A percentile compares a stretch with the other conserved stretches of the same genome.
Evolutionary conservation across 192 early-diverging fungal species (phyloP).

Genomic region (Backusella tuberculispora): DNA sequence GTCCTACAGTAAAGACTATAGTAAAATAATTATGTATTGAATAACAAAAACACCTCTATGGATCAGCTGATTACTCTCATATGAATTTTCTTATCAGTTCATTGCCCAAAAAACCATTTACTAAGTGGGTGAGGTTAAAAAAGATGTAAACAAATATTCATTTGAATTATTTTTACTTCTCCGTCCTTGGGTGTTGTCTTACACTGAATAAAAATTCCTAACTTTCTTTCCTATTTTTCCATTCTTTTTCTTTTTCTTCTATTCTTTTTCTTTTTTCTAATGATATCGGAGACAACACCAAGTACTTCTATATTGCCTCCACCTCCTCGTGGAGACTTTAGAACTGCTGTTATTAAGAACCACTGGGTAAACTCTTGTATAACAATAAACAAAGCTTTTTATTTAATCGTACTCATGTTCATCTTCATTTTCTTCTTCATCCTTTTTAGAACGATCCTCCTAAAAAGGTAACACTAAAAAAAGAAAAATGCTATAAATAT

Average conservation of each 20-base stretch:
- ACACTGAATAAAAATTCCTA: neutral
- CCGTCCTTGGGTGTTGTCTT: too few species aligned
- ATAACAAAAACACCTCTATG: too few species aligned
- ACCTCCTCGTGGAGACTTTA: neutral
- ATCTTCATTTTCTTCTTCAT: neutral
- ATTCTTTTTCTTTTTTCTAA: neutral
- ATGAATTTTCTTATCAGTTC: too few species aligned
- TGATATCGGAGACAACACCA: conserved; percentile 12
- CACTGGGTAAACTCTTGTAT: conserved; percentile 5
- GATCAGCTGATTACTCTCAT: too few species aligned
- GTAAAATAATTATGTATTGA: too few species aligned
- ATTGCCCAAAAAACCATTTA: too few species aligned
- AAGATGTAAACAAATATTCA: too few species aligned
- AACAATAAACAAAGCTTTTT: neutral
- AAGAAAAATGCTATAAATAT: neutral
- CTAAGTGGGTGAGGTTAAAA: too few species aligned
- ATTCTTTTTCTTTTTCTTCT: neutral
- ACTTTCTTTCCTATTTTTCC: too few species aligned
- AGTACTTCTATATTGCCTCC: neutral
- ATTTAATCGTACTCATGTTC: too few species aligned
- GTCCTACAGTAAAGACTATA: too few species aligned
- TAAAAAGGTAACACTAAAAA: conserved; percentile 16
- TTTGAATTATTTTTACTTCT: too few species aligned
- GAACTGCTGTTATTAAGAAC: conserved; percentile 13
- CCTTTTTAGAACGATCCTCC: conserved; percentile 16